Percentiles rank a stretch among this genome's conserved stretches.
Evolutionary conservation across 2,329 filamentous ascomycete genomes (phyloP).

Genomic region (Ascochyta clinopodiicola): DNA sequence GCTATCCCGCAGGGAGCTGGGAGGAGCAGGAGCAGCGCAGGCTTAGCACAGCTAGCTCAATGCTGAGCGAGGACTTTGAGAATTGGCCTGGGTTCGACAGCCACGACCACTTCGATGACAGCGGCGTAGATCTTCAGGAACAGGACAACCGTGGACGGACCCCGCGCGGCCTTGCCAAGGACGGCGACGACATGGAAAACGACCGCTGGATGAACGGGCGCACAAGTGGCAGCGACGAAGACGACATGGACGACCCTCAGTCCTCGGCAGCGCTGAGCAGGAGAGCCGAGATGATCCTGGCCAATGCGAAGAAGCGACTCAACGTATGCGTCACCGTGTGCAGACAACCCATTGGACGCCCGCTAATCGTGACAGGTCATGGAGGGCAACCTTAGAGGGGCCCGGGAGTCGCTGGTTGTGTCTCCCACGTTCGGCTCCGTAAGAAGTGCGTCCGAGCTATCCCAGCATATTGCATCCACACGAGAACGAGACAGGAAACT

Average conservation of each 20-base stretch:
- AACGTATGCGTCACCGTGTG: slow-evolving; percentile 65
- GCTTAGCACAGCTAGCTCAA: slow-evolving; percentile 47
- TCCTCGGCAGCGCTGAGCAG: slow-evolving; percentile 67
- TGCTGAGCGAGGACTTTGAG: slow-evolving; percentile 54
- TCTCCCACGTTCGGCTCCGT: slow-evolving; percentile 58
- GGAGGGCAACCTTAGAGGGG: slow-evolving; percentile 87
- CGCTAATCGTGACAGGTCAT: slow-evolving; percentile 69
- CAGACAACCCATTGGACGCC: slow-evolving; percentile 6
- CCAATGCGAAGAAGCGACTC: slow-evolving; percentile 87
- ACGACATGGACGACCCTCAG: slow-evolving; percentile 63
- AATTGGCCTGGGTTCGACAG: slow-evolving; percentile 49
- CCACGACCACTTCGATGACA: slow-evolving; percentile 40
- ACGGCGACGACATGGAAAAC: slow-evolving; percentile 48
- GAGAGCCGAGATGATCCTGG: slow-evolving; percentile 86
- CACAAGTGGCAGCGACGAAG: slow-evolving; percentile 49
- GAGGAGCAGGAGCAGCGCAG: slow-evolving; percentile 33
- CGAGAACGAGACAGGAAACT: slow-evolving; percentile 45
- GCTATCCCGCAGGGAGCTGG: slow-evolving; percentile 22
- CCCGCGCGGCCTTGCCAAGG: slow-evolving; percentile 37
- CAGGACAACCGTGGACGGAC: slow-evolving; percentile 42
- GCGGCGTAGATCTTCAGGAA: slow-evolving; percentile 43
- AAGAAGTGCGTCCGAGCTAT: slow-evolving; percentile 40
- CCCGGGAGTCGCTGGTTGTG: slow-evolving; percentile 70
- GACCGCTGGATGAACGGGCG: slow-evolving; percentile 46
- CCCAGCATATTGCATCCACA: slow-evolving; percentile 42